Evolutionary conservation across 352 stramenopile genomes (phyloP).

Genomic region (Pythium utonaiense): DNA sequence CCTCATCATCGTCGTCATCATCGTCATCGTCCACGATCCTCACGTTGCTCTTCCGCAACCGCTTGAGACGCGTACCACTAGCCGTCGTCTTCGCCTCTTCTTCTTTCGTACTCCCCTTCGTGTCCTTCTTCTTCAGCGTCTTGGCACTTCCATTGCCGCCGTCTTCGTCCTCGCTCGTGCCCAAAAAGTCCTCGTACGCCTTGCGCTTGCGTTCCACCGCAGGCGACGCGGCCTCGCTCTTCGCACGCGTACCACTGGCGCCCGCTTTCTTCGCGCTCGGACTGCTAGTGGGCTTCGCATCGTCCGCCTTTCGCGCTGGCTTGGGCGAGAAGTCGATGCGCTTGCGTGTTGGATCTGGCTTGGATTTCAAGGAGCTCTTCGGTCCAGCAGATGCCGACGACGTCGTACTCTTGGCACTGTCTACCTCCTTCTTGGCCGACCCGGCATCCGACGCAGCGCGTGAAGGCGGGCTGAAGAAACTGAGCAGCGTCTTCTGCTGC

Average conservation of each 20-base stretch:
- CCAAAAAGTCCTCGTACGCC: constrained; percentile 67
- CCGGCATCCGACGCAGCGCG: constrained; percentile 11
- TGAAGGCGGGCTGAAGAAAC: constrained; percentile 78
- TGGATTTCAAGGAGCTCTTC: constrained; percentile 3
- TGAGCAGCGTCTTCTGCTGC: constrained; percentile 79
- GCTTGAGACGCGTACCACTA: constrained; percentile 23
- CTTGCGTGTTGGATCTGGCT: constrained; percentile 36
- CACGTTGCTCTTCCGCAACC: constrained; percentile 16
- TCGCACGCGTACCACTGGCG: constrained; percentile 1
- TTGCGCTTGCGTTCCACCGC: constrained; percentile 42
- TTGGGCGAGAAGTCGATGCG: constrained; percentile 78
- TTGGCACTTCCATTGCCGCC: not conserved
- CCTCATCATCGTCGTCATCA: constrained; percentile 65
- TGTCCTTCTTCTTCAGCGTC: constrained; percentile 7
- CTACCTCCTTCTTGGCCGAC: constrained; percentile 7
- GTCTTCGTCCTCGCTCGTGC: constrained; percentile 37
- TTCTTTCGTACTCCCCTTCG: constrained; percentile 9
- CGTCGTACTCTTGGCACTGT: constrained; percentile 4
- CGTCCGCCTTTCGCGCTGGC: constrained; percentile 12
- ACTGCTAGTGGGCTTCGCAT: not conserved
- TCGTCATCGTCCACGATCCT: constrained; percentile 82
- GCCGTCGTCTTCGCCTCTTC: constrained; percentile 29
- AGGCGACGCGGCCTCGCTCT: not conserved
- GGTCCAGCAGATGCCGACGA: constrained; percentile 6
- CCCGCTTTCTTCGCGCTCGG: not conserved